Conservation (phyloP, 2,329 filamentous ascomycete genomes). For the Allantophomopsis lycopodina region DNA sequence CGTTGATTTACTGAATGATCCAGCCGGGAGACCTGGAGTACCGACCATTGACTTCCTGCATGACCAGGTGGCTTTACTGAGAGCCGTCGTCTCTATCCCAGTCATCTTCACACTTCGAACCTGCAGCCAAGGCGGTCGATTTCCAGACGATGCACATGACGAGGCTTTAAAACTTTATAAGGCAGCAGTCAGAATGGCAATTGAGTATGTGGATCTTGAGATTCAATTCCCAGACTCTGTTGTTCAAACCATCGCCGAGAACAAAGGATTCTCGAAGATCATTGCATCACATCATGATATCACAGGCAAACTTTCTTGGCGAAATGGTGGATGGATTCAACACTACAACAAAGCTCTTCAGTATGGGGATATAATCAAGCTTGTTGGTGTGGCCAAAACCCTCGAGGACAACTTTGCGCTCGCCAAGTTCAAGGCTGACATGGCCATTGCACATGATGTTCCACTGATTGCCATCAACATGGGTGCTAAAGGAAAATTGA, state of each 20-base stretch:
- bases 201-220: slow-evolving; percentile 89
- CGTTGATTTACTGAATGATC: slow-evolving; percentile 77
- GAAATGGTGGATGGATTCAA: slow-evolving; percentile 80
- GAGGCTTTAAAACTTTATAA: slow-evolving; percentile 63
- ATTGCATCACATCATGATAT: slow-evolving; percentile 96
- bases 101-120: slow-evolving; percentile 90
- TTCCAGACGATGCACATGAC: slow-evolving; percentile 64
- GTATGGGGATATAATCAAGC: slow-evolving; percentile 87
- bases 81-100: slow-evolving; percentile 58
- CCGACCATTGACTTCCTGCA: slow-evolving; percentile 63
- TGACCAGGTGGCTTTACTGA: slow-evolving; percentile 68
- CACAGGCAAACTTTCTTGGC: slow-evolving; percentile 67
- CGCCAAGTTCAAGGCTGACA: slow-evolving; percentile 66
- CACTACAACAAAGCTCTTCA: slow-evolving; percentile 84
- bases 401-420: slow-evolving; percentile 82
- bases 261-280: slow-evolving; percentile 61
- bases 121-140: slow-evolving; percentile 71
- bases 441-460: slow-evolving; percentile 57
- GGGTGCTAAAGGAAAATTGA: slow-evolving; percentile 76
- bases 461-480: slow-evolving; percentile 95
- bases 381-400: slow-evolving; percentile 66
- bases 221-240: slow-evolving; percentile 72
- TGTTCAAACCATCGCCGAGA: slow-evolving; percentile 51
- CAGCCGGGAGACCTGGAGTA: slow-evolving; percentile 33
- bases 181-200: slow-evolving; percentile 66